Evolutionary conservation across 805 yeast genomes (phyloP), one percentile per base, ranked within the genome.

Genomic region (Wickerhamomyces pijperi): DNA sequence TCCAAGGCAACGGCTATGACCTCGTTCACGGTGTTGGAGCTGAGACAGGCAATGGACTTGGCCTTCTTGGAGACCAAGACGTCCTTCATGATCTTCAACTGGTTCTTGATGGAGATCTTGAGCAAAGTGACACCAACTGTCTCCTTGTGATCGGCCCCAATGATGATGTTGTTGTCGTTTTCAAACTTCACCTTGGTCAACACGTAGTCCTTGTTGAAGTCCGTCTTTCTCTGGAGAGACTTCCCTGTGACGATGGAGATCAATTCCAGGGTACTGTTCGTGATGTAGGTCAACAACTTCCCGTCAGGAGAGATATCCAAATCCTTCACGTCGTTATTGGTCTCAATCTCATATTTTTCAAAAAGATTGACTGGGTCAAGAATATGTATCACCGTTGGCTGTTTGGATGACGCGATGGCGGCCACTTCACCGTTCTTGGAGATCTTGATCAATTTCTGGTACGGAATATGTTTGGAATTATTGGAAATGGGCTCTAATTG

Each of bases 271-370:
- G 74, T 58, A 14, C 68, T 59, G 2, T 69, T 59, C 0, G 94
- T 84, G 43, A 82, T 68, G 45, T 76, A 82, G 35, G 81, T 68
- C 46, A 85, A 61, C 20, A 75, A 60, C 52, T 78, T 76, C 1
- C 87, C 90, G 51, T 76, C 79, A 2, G 83, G 81, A 32, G 82
- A 75, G 45, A 85, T 71, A 41, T 75, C 72, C 43, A 84, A 61
- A 55, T 86, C 95, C 46, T 68, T 73, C 2, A 73, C 74, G 32
- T 71, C 74, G 25, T 69, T 61, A 34, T 69, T 68, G 1, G 90
- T 75, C 41, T 69, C 76, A 41, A 73, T 70, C 50, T 70, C 76
- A 50, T 67, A 72, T 38, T 67, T 70, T 45, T 74, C 74, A 38
- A 71, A 75, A 38, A 84, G 61, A 31, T 70, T 63, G 3, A 66